These are phyloP conservation scores for Erythrophleum ivorense DNA, from an alignment of 331 rosid genomes.

Conservation along the genomic window DNA sequence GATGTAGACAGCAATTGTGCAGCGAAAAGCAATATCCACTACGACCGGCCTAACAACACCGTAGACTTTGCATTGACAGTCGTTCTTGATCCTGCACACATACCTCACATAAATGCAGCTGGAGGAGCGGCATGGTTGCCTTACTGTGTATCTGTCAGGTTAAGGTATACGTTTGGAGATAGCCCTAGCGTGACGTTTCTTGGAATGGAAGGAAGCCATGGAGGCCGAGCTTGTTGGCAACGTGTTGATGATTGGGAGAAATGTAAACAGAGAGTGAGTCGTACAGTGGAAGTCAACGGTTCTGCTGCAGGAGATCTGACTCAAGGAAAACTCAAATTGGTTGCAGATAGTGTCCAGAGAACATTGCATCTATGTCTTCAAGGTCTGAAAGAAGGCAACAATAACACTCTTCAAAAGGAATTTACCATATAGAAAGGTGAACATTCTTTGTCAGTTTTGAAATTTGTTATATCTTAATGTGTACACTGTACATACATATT, in stretches of 20 bases:
- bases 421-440: too few species aligned
- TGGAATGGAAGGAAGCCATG: conserved; percentile 95
- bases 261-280: conserved; percentile 72
- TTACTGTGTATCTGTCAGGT: conserved; percentile 85
- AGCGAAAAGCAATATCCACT: conserved; percentile 89
- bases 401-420: too few species aligned
- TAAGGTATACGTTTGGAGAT: conserved; percentile 83
- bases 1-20: conserved; percentile 64
- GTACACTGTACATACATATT: too few species aligned
- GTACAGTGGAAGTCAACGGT: conserved; percentile 68
- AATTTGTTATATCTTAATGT: too few species aligned
- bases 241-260: too few species aligned
- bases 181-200: conserved; percentile 68
- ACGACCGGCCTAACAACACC: conserved; percentile 74
- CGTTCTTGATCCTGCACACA: conserved; percentile 91
- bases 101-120: conserved; percentile 84
- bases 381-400: conserved; percentile 83
- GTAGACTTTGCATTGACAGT: conserved; percentile 92
- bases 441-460: too few species aligned
- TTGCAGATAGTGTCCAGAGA: conserved; percentile 89
- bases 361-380: conserved; percentile 72
- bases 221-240: conserved; percentile 92
- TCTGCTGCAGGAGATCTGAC: conserved; percentile 61
- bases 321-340: conserved; percentile 88
- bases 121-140: too few species aligned